Evolutionary conservation across 2,329 filamentous ascomycete species (phyloP), one percentile per base, ranked within the genome.

Genomic region (Fusarium agapanthi): DNA sequence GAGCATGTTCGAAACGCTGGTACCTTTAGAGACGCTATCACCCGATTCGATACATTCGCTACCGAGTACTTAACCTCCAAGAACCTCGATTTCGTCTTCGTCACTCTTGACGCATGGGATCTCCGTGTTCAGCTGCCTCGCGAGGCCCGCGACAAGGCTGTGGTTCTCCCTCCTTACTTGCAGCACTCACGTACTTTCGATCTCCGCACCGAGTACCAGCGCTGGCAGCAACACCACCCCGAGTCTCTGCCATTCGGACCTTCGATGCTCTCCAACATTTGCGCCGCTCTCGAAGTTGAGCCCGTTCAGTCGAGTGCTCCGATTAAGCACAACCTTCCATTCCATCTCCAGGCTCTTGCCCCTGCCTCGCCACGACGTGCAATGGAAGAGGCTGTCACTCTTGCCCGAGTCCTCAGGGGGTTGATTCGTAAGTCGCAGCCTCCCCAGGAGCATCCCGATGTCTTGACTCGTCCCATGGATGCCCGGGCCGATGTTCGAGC

Each of bases 161-260:
- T 98, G 45, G 96, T 98, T 57, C 90, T 99, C 40, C 96, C 96
- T 28, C 93, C 95, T 15, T 99, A 99, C 83, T 89, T 99, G 67
- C 96, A 99, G 86, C 96, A 99, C 86, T 98, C 96, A 43, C 92
- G 96, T 69, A 97, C 95, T 65, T 99, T 98, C 81, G 96, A 98
- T 81, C 89, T 99, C 65, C 93, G 96, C 72, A 97, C 95, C 79
- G 96, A 99, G 85, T 99, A 99, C 82, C 95, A 98, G 85, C 90
- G 95, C 81, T 99, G 96, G 95, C 96, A 98, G 84, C 94, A 97
- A 79, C 95, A 98, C 83, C 96, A 99, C 80, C 96, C 96, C 43
- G 96, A 99, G 85, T 98, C 95, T 64, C 89, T 99, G 61, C 95
- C 96, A 6, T 99, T 98, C 80, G 96, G 95, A 24, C 95, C 96